phyloP scores from a whole-genome alignment of 2,329 filamentous ascomycete genomes.

The Didymella sp. region DNA sequence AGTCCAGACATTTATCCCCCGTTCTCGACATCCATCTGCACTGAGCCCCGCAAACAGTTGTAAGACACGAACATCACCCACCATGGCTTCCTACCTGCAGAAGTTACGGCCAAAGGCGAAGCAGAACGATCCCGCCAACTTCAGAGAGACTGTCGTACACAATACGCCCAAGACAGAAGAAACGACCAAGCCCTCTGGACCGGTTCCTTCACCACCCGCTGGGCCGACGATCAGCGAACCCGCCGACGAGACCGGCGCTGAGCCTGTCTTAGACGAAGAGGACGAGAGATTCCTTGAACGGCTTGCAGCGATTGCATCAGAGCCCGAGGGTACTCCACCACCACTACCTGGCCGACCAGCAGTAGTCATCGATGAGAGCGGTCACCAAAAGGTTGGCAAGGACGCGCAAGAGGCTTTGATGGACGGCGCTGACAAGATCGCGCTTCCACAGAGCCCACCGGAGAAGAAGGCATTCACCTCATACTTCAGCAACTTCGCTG shows the following conservation, averaged over 20 bases:
- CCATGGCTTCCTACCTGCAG: constrained; percentile 44
- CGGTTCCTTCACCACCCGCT: constrained; percentile 25
- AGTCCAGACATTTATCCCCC: neutral
- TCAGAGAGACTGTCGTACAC: constrained; percentile 22
- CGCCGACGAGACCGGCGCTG: constrained; percentile 37
- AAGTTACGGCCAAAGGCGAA: constrained; percentile 46
- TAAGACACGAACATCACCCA: constrained; percentile 7
- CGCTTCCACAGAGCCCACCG: constrained; percentile 59
- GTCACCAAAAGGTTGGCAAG: constrained; percentile 46
- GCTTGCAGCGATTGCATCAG: constrained; percentile 56
- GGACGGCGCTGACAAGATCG: constrained; percentile 57
- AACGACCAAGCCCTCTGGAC: constrained; percentile 33
- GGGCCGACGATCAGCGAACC: constrained; percentile 35
- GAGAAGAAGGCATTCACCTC: constrained; percentile 50
- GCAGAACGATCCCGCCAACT: constrained; percentile 29
- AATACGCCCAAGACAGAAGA: constrained; percentile 21
- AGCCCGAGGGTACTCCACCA: constrained; percentile 51
- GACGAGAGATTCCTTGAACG: constrained; percentile 64
- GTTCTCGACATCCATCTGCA: neutral
- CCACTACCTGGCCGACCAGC: constrained; percentile 50
- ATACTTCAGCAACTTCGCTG: constrained; percentile 43
- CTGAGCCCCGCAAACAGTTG: constrained; percentile 9
- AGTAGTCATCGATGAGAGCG: constrained; percentile 42
- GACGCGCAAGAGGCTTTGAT: constrained; percentile 57
- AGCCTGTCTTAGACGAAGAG: constrained; percentile 64